Evolutionary conservation across 2,329 filamentous ascomycete species (phyloP), one percentile per base, ranked within the genome.

Genomic region (Fonsecaea multimorphosa): DNA sequence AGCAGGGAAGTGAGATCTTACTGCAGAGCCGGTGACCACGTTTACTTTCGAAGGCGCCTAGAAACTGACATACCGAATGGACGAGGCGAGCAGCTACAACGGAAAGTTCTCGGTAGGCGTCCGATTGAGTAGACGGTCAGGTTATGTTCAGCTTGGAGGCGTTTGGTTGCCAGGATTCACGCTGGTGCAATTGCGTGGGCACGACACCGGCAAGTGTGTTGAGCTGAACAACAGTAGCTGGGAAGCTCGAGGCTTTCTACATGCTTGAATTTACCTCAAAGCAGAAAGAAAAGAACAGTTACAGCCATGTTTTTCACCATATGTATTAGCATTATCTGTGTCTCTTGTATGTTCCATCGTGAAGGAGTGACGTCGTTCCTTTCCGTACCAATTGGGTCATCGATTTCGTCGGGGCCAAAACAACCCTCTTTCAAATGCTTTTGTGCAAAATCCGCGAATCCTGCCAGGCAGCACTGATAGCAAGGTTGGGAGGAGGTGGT

Each of bases 281-380:
- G 1, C 19, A 27, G 22, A 49, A 24, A 27, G 44, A 24, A 6
- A 24, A 27, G 8, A 49, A 12, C 11, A 1, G 12, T 24, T 6
- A 19, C n/a, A 14, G 22, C 22, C n/a, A 49, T 22, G 29, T 22
- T 22, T 49, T 19, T 58, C 38, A 40, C 27, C 38, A 40, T 49
- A 29, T 34, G 27, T 34, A 58, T 58, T 49, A 58, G 34, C 16
- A 58, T 58, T 58, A 58, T 46, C 38, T 22, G 38, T 27, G 44
- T 49, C 11, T 2, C 14, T 7, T 9, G 22, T 22, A 24, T 44
- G n/a, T 14, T 32, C 24, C 29, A 24, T 31, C 44, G 27, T 58
- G 2, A 51, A 51, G 27, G 56, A 46, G 56, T 34, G 36, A 51
- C 24, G 8, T 58, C 32, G 38, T 58, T 46, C 19, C 38, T 58